Evolutionary conservation across 2,329 filamentous ascomycete species (phyloP).

Genomic region (Venturia pyrina): DNA sequence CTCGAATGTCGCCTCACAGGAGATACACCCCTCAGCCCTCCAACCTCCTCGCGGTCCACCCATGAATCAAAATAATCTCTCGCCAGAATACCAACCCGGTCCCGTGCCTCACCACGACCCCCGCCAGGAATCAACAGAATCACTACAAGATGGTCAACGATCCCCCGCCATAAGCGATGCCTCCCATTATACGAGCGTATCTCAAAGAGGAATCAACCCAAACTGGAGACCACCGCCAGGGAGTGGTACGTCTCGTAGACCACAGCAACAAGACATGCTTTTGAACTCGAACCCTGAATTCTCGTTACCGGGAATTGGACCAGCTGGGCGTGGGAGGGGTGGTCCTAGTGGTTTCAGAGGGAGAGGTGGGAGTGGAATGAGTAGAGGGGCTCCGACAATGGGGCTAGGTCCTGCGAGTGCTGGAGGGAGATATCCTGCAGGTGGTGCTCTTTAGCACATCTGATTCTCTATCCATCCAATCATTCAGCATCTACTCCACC

Average conservation of each 20-base stretch:
- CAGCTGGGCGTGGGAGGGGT: constrained; percentile 23
- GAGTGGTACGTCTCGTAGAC: constrained; percentile 39
- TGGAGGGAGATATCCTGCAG: constrained; percentile 6
- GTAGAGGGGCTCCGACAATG: constrained; percentile 12
- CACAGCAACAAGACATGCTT: constrained; percentile 50
- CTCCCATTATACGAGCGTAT: constrained; percentile 83
- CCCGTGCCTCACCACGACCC: neutral
- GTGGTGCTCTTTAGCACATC: neutral
- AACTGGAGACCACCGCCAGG: constrained; percentile 56
- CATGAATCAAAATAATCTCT: constrained; percentile 11
- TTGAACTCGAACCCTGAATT: constrained; percentile 81
- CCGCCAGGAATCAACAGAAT: constrained; percentile 6
- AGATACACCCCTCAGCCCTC: constrained; percentile 20
- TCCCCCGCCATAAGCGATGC: constrained; percentile 67
- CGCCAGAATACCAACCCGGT: neutral
- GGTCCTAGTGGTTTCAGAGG: constrained; percentile 20
- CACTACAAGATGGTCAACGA: constrained; percentile 48
- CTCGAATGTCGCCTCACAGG: neutral
- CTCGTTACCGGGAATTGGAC: constrained; percentile 47
- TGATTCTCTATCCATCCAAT: neutral
- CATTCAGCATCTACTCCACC: neutral
- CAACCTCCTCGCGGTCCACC: constrained; percentile 24
- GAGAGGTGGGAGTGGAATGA: constrained; percentile 20
- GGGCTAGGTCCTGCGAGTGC: constrained; percentile 7
- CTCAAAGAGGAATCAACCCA: constrained; percentile 79